These are phyloP conservation scores for Flaveria sonorensis DNA, from an alignment of 129 eudicot species.

Conservation along the genomic window DNA sequence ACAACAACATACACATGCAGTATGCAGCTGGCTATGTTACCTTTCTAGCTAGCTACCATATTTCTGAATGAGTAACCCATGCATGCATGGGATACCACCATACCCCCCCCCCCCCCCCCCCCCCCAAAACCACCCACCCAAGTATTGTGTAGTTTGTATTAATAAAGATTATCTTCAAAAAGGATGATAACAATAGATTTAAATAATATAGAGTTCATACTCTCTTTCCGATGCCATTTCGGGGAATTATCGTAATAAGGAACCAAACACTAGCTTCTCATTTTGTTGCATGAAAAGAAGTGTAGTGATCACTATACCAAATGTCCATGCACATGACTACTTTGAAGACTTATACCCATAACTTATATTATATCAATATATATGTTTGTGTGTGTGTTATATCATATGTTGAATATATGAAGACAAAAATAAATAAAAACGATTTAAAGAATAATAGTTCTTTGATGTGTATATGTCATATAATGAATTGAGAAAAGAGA, in stretches of 20 bases:
- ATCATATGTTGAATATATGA: not conserved
- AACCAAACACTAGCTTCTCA: constrained; percentile 44
- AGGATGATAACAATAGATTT: constrained; percentile 6
- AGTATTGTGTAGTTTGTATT: constrained; percentile 13
- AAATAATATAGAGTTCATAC: constrained; percentile 23
- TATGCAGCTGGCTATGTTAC: constrained; percentile 37
- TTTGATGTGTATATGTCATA: not conserved
- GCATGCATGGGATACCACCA: constrained; percentile 40
- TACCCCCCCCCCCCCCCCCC: constrained; percentile 1
- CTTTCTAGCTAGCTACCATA: constrained; percentile 40
- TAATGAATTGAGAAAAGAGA: not conserved
- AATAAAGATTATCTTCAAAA: constrained; percentile 34
- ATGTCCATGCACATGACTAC: constrained; percentile 43
- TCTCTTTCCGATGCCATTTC: constrained; percentile 37
- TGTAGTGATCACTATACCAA: constrained; percentile 35
- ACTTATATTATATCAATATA: constrained; percentile 20
- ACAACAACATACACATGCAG: constrained; percentile 27
- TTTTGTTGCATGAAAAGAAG: constrained; percentile 45
- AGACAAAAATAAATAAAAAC: not conserved
- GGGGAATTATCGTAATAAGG: constrained; percentile 31
- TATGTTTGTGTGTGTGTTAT: not conserved
- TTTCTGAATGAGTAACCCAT: constrained; percentile 34
- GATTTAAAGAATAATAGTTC: not conserved
- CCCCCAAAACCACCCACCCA: not conserved
- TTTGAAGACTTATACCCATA: constrained; percentile 38